Evolutionary conservation across 495 filamentous ascomycete genomes (phyloP).

Genomic region (Collariella sp.): DNA sequence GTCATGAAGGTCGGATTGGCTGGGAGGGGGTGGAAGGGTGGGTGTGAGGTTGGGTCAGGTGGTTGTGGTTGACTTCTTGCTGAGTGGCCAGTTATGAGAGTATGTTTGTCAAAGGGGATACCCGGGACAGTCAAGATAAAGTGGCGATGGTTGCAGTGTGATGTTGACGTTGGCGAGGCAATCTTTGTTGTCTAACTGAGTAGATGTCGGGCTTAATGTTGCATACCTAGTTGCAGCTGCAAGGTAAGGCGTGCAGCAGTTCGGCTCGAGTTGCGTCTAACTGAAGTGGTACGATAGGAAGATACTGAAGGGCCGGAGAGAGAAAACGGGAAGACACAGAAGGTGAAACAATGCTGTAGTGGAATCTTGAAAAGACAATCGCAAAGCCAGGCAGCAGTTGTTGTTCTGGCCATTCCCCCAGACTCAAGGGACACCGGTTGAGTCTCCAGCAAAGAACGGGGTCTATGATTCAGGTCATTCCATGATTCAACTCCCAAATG

Average conservation of each 20-base stretch:
- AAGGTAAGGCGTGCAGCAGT: too few relatives aligned
- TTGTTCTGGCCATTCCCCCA: too few relatives aligned
- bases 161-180: background rate
- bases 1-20: background rate
- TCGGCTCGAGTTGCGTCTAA: background rate
- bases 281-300: background rate
- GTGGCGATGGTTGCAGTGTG: too few relatives aligned
- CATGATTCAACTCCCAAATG: too few relatives aligned
- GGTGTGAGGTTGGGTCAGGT: background rate
- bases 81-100: too few relatives aligned
- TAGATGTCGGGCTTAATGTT: background rate
- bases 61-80: too few relatives aligned
- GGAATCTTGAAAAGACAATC: background rate
- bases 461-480: too few relatives aligned
- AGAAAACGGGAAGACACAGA: background rate
- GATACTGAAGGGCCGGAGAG: background rate
- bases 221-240: background rate
- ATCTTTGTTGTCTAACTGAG: conserved; percentile 1
- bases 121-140: too few relatives aligned
- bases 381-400: background rate
- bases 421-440: too few relatives aligned
- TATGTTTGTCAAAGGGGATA: too few relatives aligned
- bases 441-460: too few relatives aligned
- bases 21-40: background rate
- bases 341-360: background rate